Base-by-base conservation (phyloP, 2,329 filamentous ascomycete genomes). In the Apiospora arundinis region DNA sequence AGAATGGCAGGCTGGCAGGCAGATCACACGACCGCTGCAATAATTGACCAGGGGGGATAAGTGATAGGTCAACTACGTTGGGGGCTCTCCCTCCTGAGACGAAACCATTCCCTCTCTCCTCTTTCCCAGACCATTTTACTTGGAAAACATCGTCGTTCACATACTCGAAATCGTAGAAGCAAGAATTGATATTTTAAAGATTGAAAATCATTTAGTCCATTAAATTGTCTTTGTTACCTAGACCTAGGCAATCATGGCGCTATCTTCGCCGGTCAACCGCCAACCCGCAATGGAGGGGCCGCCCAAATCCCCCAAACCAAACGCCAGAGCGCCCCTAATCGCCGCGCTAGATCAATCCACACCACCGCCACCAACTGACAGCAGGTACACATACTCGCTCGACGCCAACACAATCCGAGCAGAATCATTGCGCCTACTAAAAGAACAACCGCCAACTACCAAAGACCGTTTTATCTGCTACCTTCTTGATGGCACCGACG, bases 401-500 rank as follows among this genome's bases (percentile, higher is more conserved):
- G 56, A 63, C 32, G 32, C 56, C 1, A n/a, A 40, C 4, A 63
- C 56, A 7, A 28, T 63, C 32, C 56, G 16, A 12, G 18, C 4
- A 14, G 56, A 63, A 14, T 40, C 56, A 1, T 32, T 1, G 8
- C 56, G 56, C 40, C 32, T 63, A 12, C 7, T 63, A 18, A 40
- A 18, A 8, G 56, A 40, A 21, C 56, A 14, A 40, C 71, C 71
- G 37, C 72, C 72, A 9, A 66, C 40, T 9, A 68, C 69, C 40
- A 23, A 45, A 4, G 72, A 73, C n/a, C 60, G 49, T 18, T 66
- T 72, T 28, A 68, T 73, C 14, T n/a, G 69, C 45, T 73, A 73
- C 67, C 56, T 69, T 21, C 28, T 73, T 9, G 69, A 72, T 40
- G 71, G 72, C n/a, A 52, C n/a, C 37, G 67, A 60, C 21, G 67